Evolutionary conservation across 2,329 filamentous ascomycete genomes (phyloP).

Genomic region (Verticillium dahliae): DNA sequence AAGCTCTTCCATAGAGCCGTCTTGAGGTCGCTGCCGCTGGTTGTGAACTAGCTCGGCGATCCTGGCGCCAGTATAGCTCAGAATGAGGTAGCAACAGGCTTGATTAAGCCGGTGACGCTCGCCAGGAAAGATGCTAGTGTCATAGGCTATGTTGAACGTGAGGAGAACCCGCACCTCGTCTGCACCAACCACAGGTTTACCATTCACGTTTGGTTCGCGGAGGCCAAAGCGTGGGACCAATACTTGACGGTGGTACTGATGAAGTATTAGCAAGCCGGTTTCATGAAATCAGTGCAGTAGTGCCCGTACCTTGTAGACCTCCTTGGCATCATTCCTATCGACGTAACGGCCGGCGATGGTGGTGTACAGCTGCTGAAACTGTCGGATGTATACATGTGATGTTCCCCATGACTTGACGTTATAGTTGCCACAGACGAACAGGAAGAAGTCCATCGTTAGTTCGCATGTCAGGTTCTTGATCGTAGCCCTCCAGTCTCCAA

Average conservation of each 20-base stretch:
- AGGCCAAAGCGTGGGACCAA: slow-evolving; percentile 16
- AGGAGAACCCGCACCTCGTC: slow-evolving; percentile 15
- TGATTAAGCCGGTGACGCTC: slow-evolving; percentile 18
- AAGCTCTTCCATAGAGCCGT: slow-evolving; percentile 17
- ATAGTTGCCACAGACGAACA: slow-evolving; percentile 14
- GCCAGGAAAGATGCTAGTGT: slow-evolving; percentile 16
- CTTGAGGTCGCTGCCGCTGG: slow-evolving; percentile 17
- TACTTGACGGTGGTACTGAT: slow-evolving; percentile 14
- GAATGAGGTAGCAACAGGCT: slow-evolving; percentile 17
- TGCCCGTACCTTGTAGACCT: slow-evolving; percentile 17
- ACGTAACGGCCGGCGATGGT: slow-evolving; percentile 14
- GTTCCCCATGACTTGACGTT: slow-evolving; percentile 17
- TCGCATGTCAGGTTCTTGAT: slow-evolving; percentile 10
- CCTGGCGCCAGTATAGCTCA: slow-evolving; percentile 19
- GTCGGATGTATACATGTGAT: slow-evolving; percentile 16
- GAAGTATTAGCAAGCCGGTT: not conserved
- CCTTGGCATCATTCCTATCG: slow-evolving; percentile 16
- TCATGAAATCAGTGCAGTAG: not conserved
- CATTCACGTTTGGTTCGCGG: slow-evolving; percentile 14
- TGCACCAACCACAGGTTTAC: slow-evolving; percentile 16
- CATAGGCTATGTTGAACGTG: slow-evolving; percentile 21
- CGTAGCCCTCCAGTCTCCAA: slow-evolving; percentile 13
- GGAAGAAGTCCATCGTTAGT: slow-evolving; percentile 18
- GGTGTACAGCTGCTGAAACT: slow-evolving; percentile 19
- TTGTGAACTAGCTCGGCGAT: slow-evolving; percentile 21